Base-by-base conservation (phyloP, 257 asterid genomes). In the Mitragyna speciosa region DNA sequence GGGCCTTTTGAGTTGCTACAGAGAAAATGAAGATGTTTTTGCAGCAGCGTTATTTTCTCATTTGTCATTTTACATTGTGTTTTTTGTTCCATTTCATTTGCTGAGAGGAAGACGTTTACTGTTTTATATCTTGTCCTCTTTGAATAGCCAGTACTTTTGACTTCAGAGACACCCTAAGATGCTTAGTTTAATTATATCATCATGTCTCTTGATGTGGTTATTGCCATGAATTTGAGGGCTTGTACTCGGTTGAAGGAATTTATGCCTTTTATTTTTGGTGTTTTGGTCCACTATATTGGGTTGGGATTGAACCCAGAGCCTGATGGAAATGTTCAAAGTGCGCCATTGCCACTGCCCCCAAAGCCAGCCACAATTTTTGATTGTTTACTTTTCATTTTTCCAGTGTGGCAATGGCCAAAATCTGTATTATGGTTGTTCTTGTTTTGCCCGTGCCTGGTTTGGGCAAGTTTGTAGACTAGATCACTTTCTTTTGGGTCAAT, bases 21-120 rank as follows among this genome's bases (percentile, higher is more conserved):
- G 77, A 76, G 59, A 12, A 69, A 68, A 51, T 51, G n/a, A 47
- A 71, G 69, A 51, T 33, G 54, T n/a, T 69, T 58, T 84, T 82
- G 41, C 54, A 20, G 69, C 64, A 33, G 45, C 11, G 71, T 22
- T 73, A 12, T 78, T 73, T 7, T 5, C 47, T 59, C 77, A 65
- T 71, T 30, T 15, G 41, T 41, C 33, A 63, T 26, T 65, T 76
- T 26, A 15, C n/a, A 24, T n/a, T 28, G 74, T 66, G 28, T 39
- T 54, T 20, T 31, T 51, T 11, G 59, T 75, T 71, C 22, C 47
- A 0, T 67, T 69, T 30, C 30, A 76, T 6, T 12, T 49, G 2
- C 2, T 17, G 22, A 69, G 6, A 52, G 33, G n/a, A 16, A 68
- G 56, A 68, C 36, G 17, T 33, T 68, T 33, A 52, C 49, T 8